These are phyloP conservation scores for Lathyrus sativus DNA, from an alignment of 306 rosid genomes.

Conservation along the genomic window DNA sequence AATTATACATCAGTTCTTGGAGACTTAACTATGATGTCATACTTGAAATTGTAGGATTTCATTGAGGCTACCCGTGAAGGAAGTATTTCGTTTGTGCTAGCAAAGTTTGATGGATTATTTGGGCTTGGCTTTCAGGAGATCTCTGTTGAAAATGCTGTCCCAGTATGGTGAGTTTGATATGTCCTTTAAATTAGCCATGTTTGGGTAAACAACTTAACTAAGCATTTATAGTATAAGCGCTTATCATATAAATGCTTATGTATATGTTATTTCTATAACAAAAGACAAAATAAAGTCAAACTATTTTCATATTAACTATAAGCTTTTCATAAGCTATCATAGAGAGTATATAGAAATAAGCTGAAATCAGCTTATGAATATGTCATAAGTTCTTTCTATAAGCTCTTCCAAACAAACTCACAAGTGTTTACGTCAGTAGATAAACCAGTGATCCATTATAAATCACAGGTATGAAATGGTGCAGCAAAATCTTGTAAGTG, in stretches of 20 bases:
- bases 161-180: constrained; percentile 48
- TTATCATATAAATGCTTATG: no score
- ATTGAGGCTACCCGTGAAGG: constrained; percentile 80
- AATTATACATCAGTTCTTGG: constrained; percentile 33
- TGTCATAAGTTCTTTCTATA: not conserved
- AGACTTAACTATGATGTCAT: constrained; percentile 2
- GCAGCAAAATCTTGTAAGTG: constrained; percentile 63
- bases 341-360: not conserved
- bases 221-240: not conserved
- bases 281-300: not conserved
- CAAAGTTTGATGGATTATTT: constrained; percentile 80
- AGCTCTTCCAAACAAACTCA: not conserved
- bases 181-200: constrained; percentile 7
- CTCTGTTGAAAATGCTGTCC: constrained; percentile 70
- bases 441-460: constrained; percentile 24
- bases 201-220: not conserved
- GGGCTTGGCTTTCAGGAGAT: constrained; percentile 96
- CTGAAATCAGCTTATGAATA: not conserved
- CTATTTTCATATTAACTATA: not conserved
- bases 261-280: not conserved
- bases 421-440: not conserved
- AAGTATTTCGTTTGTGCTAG: constrained; percentile 66
- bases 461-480: constrained; percentile 72
- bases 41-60: constrained; percentile 62
- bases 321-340: not conserved